Evolutionary conservation across 164 flowering plant species (phyloP).

Genomic region (Vitis amurensis): DNA sequence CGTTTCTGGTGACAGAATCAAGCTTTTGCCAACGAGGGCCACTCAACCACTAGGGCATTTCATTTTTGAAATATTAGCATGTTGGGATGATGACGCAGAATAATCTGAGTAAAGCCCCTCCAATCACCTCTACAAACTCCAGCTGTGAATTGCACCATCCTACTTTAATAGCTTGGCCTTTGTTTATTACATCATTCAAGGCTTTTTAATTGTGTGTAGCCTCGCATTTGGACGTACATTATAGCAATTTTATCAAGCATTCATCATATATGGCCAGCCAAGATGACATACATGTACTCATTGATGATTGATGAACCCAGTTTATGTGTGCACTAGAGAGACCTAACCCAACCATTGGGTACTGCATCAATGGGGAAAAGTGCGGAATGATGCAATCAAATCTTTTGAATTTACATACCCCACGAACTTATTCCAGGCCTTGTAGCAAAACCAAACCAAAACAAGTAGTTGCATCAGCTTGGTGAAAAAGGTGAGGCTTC

Average conservation of each 20-base stretch:
- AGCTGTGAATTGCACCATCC: neutral
- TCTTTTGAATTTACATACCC: no score
- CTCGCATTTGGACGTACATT: no score
- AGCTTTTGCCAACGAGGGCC: conserved; percentile 18
- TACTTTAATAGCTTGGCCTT: neutral
- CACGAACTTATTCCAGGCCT: no score
- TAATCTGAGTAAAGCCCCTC: neutral
- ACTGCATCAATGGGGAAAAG: neutral
- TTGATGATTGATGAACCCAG: neutral
- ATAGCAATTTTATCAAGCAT: no score
- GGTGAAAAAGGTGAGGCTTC: no score
- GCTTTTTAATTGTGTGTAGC: neutral
- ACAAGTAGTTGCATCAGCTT: no score
- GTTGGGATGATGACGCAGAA: neutral
- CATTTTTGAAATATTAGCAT: neutral
- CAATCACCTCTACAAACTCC: neutral
- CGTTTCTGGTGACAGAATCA: conserved; percentile 14
- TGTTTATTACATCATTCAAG: neutral
- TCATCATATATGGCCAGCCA: neutral
- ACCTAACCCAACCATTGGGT: neutral
- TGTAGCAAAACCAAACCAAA: no score
- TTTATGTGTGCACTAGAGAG: neutral
- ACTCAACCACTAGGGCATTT: conserved; percentile 12
- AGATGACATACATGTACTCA: neutral
- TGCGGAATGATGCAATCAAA: neutral